These are phyloP conservation scores for Tillandsia leiboldiana DNA, from an alignment of 176 grass and related monocot genomes.

Conservation along the genomic window DNA sequence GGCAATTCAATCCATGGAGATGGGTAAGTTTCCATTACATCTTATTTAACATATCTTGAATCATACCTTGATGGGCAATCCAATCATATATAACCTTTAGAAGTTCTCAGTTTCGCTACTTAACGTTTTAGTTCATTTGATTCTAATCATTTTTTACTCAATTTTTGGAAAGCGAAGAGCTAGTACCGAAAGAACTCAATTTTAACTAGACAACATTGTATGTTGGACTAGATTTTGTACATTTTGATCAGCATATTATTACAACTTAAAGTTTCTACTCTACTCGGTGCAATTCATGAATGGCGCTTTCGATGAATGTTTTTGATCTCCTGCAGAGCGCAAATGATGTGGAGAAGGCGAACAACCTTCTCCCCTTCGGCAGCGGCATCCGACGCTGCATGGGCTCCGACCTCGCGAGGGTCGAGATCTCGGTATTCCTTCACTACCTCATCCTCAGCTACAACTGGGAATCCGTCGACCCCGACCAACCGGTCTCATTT, in stretches of 20 bases:
- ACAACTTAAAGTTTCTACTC: neutral
- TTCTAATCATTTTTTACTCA: too few relatives aligned
- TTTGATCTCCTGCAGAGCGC: neutral
- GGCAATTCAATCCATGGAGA: conserved; percentile 29
- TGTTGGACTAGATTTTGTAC: too few relatives aligned
- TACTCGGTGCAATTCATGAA: neutral
- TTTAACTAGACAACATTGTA: too few relatives aligned
- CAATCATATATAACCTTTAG: too few relatives aligned
- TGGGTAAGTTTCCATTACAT: conserved; percentile 11
- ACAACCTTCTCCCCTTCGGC: conserved; percentile 23
- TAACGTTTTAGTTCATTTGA: too few relatives aligned
- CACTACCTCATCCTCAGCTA: conserved; percentile 20
- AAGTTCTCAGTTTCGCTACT: too few relatives aligned
- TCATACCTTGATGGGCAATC: too few relatives aligned
- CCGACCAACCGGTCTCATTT: conserved; percentile 12
- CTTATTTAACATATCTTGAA: neutral
- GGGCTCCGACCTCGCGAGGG: conserved; percentile 16
- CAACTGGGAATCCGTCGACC: conserved; percentile 14
- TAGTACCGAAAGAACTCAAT: too few relatives aligned
- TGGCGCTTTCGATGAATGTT: neutral
- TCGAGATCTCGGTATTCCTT: conserved; percentile 18
- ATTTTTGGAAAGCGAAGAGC: too few relatives aligned
- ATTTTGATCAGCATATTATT: neutral
- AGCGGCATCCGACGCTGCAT: conserved; percentile 15
- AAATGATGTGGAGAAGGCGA: neutral